phyloP scores from a whole-genome alignment of 345 rosid species.

The Sisymbrium irio region DNA sequence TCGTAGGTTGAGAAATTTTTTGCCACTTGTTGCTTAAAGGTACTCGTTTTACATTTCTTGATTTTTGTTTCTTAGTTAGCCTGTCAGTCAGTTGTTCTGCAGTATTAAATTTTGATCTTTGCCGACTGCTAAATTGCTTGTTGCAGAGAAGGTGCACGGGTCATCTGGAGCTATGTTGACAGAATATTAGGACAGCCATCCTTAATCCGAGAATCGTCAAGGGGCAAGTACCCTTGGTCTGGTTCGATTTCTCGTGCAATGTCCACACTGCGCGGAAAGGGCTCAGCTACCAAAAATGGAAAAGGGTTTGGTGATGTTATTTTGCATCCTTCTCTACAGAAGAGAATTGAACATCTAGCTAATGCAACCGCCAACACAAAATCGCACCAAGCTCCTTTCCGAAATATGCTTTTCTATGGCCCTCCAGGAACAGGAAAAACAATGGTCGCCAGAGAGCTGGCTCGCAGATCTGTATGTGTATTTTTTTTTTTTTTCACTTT shows the following conservation, averaged over 20 bases:
- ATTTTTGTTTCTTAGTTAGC: not conserved
- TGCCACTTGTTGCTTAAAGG: not conserved
- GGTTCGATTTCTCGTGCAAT: slow-evolving; percentile 53
- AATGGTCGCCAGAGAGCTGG: slow-evolving; percentile 96
- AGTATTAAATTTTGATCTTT: not conserved
- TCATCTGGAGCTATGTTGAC: slow-evolving; percentile 97
- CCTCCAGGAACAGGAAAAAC: slow-evolving; percentile 99
- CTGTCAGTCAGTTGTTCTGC: not conserved
- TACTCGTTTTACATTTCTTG: slow-evolving; percentile 10
- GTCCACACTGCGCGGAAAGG: slow-evolving; percentile 51
- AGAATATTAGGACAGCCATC: slow-evolving; percentile 98
- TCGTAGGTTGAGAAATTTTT: not conserved
- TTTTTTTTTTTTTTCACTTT: not conserved
- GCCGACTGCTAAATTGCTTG: slow-evolving; percentile 6
- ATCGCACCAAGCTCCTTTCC: slow-evolving; percentile 87
- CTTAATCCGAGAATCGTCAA: slow-evolving; percentile 88
- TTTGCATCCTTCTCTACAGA: slow-evolving; percentile 77
- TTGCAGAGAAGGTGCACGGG: slow-evolving; percentile 95
- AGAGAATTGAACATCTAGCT: slow-evolving; percentile 78
- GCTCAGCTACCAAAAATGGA: slow-evolving; percentile 43
- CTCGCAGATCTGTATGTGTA: slow-evolving; percentile 76
- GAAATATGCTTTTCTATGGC: slow-evolving; percentile 94
- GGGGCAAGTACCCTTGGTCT: slow-evolving; percentile 99
- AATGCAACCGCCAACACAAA: slow-evolving; percentile 97
- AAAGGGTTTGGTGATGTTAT: slow-evolving; percentile 96